Evolutionary conservation across 2,329 filamentous ascomycete species (phyloP).

Genomic region (Colletotrichum tropicicola): DNA sequence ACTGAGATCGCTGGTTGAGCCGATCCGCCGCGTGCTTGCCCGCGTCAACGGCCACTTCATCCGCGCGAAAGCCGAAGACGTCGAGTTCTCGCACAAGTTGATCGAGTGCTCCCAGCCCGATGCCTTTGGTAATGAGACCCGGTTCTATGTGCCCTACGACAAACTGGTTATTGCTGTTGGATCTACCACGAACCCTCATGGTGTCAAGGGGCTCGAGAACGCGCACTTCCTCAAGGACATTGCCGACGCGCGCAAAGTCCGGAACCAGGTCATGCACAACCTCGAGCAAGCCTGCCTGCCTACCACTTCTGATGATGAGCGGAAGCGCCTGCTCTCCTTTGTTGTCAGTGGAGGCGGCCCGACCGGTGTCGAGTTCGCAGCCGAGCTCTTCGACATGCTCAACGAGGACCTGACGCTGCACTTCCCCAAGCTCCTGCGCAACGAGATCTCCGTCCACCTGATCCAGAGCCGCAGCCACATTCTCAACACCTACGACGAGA

Average conservation of each 20-base stretch:
- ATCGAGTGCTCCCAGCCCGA: constrained; percentile 85
- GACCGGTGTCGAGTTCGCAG: constrained; percentile 97
- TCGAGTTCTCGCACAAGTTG: constrained; percentile 91
- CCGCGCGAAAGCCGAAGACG: constrained; percentile 84
- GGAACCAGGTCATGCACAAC: constrained; percentile 88
- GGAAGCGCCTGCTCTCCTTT: constrained; percentile 88
- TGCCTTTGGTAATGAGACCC: constrained; percentile 73
- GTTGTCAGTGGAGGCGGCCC: constrained; percentile 96
- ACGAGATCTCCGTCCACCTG: constrained; percentile 96
- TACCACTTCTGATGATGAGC: constrained; percentile 88
- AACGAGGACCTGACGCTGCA: constrained; percentile 89
- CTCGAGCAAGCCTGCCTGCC: constrained; percentile 93
- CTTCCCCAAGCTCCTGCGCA: constrained; percentile 91
- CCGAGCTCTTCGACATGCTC: constrained; percentile 93
- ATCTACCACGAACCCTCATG: constrained; percentile 92
- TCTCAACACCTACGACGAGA: constrained; percentile 97
- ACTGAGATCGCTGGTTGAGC: constrained; percentile 89
- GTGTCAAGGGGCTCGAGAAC: constrained; percentile 92
- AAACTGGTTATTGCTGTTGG: constrained; percentile 94
- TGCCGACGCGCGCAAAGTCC: constrained; percentile 87
- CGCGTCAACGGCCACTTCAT: constrained; percentile 88
- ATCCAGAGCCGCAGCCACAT: constrained; percentile 97
- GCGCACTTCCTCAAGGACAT: constrained; percentile 97
- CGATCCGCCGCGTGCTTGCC: constrained; percentile 84
- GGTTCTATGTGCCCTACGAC: constrained; percentile 97